phyloP scores from a whole-genome alignment of 2,329 filamentous ascomycete genomes.

The Microdochium bolleyi region DNA sequence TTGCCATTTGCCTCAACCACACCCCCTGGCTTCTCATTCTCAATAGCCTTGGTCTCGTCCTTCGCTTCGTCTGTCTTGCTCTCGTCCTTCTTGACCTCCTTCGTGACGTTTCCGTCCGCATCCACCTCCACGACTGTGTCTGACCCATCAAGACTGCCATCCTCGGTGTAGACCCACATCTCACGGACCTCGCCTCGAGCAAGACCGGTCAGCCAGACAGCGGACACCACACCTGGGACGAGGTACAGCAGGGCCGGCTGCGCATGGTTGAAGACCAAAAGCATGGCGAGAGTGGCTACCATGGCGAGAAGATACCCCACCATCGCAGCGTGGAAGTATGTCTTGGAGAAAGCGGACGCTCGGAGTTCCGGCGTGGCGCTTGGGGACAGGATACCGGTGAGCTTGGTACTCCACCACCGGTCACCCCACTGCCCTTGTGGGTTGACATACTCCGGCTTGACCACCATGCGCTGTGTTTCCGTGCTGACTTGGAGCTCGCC shows the following conservation, averaged over 20 bases:
- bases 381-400: constrained; percentile 14
- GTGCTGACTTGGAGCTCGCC: constrained; percentile 25
- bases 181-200: constrained; percentile 61
- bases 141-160: constrained; percentile 45
- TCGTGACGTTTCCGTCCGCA: constrained; percentile 34
- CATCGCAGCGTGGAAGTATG: constrained; percentile 75
- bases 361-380: constrained; percentile 23
- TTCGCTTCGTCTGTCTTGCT: constrained; percentile 19
- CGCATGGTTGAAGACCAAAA: constrained; percentile 70
- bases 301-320: constrained; percentile 73
- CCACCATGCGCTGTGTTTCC: constrained; percentile 31
- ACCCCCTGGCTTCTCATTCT: not conserved
- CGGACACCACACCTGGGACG: constrained; percentile 73
- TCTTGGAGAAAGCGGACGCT: constrained; percentile 61
- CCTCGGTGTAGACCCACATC: constrained; percentile 81
- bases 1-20: constrained; percentile 3
- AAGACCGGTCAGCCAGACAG: constrained; percentile 67
- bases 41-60: constrained; percentile 4
- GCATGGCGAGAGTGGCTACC: constrained; percentile 65
- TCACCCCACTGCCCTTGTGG: constrained; percentile 76
- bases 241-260: constrained; percentile 91
- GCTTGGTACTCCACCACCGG: constrained; percentile 61
- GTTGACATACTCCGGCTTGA: constrained; percentile 45
- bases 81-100: constrained; percentile 27
- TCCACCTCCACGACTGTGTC: constrained; percentile 50